phyloP scores from a whole-genome alignment of 2,329 filamentous ascomycete genomes.

The Colletotrichum cereale region DNA sequence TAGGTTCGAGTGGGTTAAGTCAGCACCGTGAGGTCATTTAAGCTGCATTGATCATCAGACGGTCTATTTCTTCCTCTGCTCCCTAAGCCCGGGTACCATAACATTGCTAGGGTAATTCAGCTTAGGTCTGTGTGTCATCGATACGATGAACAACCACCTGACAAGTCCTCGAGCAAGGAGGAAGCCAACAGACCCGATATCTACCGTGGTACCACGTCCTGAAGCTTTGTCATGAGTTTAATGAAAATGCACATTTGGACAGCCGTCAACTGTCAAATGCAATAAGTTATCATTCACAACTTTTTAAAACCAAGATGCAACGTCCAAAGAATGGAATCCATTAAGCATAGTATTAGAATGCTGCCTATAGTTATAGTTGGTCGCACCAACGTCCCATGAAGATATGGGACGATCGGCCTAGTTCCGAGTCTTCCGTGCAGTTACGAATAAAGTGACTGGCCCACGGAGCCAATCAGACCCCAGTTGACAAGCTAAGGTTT shows the following conservation, averaged over 20 bases:
- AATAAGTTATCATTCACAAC: background rate
- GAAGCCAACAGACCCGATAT: background rate
- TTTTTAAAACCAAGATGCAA: background rate
- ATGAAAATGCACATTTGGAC: background rate
- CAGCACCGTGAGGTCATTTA: too few species aligned
- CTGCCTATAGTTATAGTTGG: background rate
- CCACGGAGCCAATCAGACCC: too few species aligned
- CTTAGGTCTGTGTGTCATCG: background rate
- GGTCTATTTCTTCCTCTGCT: background rate
- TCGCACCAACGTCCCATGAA: background rate
- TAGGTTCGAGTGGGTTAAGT: too few species aligned
- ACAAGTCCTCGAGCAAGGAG: background rate
- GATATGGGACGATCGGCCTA: background rate
- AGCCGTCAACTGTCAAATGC: background rate
- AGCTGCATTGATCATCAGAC: too few species aligned
- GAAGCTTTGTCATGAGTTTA: background rate
- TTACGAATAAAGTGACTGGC: too few species aligned
- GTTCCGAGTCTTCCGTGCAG: background rate
- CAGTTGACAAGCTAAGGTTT: too few species aligned
- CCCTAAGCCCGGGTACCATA: background rate
- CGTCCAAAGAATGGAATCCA: background rate
- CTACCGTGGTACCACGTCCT: background rate
- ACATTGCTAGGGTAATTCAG: background rate
- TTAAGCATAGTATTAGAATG: background rate
- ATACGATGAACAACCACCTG: background rate